Conservation (phyloP, 352 stramenopile genomes). For the Globisporangium viniferum region DNA sequence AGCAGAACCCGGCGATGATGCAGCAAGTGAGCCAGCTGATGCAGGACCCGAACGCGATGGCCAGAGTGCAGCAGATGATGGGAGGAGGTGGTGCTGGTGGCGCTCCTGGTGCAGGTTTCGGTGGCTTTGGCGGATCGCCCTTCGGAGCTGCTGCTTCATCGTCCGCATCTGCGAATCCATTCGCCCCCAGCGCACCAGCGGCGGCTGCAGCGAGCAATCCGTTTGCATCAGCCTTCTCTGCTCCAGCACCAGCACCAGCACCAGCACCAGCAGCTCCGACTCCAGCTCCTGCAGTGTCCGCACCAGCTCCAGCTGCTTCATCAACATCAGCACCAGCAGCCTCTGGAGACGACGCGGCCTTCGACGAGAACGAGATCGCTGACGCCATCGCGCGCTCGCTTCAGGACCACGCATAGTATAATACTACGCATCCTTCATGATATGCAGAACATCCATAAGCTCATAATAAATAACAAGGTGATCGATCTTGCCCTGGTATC, state of each 20-base stretch:
- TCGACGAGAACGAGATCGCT: conserved; percentile 80
- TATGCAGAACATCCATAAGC: background rate
- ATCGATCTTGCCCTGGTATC: too few species aligned
- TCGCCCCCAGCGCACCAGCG: conserved; percentile 14
- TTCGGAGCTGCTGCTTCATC: conserved; percentile 27
- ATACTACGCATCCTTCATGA: background rate
- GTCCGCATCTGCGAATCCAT: conserved; percentile 33
- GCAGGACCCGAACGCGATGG: conserved; percentile 66
- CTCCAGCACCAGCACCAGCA: conserved; percentile 10
- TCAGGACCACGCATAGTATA: conserved; percentile 47
- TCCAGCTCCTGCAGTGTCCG: background rate
- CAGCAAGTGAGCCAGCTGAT: conserved; percentile 83
- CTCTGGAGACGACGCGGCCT: conserved; percentile 24
- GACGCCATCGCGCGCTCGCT: conserved; percentile 74
- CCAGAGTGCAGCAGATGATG: conserved; percentile 74
- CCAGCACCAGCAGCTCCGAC: conserved; percentile 11
- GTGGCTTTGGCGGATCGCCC: conserved; percentile 23
- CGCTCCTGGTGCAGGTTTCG: conserved; percentile 8
- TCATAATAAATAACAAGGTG: background rate
- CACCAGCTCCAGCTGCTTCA: conserved; percentile 2
- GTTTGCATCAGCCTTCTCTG: conserved; percentile 28
- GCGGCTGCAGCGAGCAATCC: conserved; percentile 13
- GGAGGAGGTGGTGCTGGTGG: conserved; percentile 12
- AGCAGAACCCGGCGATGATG: conserved; percentile 82
- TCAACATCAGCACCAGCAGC: conserved; percentile 15